Evolutionary conservation across 352 stramenopile genomes (phyloP), one percentile per base, ranked within the genome.

Genomic region (Achlya hypogyna): DNA sequence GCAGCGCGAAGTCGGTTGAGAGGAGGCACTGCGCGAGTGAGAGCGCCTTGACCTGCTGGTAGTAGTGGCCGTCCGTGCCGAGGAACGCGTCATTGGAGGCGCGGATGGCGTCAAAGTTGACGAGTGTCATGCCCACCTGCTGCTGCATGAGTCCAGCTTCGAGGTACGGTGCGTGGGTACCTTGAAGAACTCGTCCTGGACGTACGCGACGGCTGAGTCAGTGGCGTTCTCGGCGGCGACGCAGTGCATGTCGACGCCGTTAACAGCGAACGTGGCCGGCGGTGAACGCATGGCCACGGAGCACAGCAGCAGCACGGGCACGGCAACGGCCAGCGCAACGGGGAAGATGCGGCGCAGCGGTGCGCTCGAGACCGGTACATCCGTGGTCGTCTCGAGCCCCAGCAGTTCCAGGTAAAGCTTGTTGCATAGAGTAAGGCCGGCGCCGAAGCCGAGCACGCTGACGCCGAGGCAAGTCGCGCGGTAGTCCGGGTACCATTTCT

Each of bases 21-120:
- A 70, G 16, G 38, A 70, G 65, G 51, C 63, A 70, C 54, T 63
- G 56, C n/a, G 54, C 14, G 6, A 70, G 40, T n/a, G 51, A 35
- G 5, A 70, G 31, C 27, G 52, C 52, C 23, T 54, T 53, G 0
- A 67, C 47, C 29, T 67, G 60, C 12, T 51, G 22, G 22, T 34
- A 63, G 35, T 63, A 63, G 54, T 38, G n/a, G 22, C 45, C 20
- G 9, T 59, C 40, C 25, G 56, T 40, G 56, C 56, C 42, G 14
- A 27, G 10, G 35, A 45, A 45, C 31, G 29, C 59, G 42, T n/a
- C n/a, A n/a, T n/a, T n/a, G n/a, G n/a, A n/a, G n/a, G n/a, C 1
- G 20, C 22, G 40, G 5, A 67, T 47, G 0, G 51, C 25, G 27
- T n/a, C 8, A 23, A 43, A 67, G 51, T 67, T 67, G 40, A 67